Evolutionary conservation across 345 rosid genomes (phyloP), one percentile per base, ranked within the genome.

Genomic region (Physaria fendleri): DNA sequence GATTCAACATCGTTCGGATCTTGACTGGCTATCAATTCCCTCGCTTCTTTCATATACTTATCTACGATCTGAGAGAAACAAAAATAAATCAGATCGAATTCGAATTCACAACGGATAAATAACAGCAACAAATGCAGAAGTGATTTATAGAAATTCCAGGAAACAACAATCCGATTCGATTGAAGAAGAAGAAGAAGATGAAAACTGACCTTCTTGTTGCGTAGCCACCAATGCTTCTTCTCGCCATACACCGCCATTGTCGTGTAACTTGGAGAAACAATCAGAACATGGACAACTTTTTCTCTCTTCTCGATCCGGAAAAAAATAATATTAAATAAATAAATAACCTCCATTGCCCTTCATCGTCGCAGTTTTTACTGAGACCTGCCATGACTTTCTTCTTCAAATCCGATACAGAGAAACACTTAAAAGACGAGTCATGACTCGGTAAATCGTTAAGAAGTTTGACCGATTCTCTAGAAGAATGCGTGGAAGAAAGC

Each of bases 311-410:
- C 40, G 56, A 68, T 59, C 67, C 49, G 40, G 49, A 45, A 56
- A 44, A 22, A 43, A 20, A 9, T 28, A 43, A 11, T 33, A 25
- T n/a, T n/a, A n/a, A n/a, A n/a, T n/a, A n/a, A n/a, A n/a, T n/a
- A 45, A 29, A 17, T 27, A 71, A 92, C 97, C 99, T 90, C 99
- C 99, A 94, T 47, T 82, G 92, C 50, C 90, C 97, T 76, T 85
- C 85, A 43, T 81, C 84, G 46, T 77, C 77, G 74, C 88, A 79
- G 66, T 78, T 87, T 77, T 77, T 85, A 62, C 79, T 71, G 30
- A 93, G 77, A 8, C 99, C 94, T 1, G 95, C 90, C 86, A 83
- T 69, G 37, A 94, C 85, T 55, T 85, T 90, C 87, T 85, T 87
- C 88, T 80, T 94, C 84, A 94, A 70, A 66, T 90, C 99, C 5